A percentile compares a stretch with the other conserved stretches of the same genome.
phyloP scores from a whole-genome alignment of 257 asterid species.

The Cordia subcordata region DNA sequence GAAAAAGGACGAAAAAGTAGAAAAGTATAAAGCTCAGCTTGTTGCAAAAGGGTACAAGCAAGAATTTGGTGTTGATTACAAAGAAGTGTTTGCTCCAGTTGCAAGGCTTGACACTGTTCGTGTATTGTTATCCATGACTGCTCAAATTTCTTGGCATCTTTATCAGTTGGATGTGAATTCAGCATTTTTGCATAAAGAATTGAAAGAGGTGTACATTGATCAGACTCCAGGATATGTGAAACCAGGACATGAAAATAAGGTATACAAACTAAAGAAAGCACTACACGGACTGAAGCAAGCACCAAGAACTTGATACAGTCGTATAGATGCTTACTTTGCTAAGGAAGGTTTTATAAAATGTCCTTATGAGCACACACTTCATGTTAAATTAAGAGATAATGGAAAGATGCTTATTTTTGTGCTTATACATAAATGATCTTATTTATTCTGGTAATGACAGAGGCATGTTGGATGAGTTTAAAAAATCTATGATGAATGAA shows the following conservation, averaged over 20 bases:
- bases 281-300: neutral
- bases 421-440: neutral
- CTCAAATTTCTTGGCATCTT: neutral
- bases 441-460: neutral
- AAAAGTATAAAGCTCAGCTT: no score
- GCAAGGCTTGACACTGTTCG: neutral
- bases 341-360: no score
- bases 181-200: neutral
- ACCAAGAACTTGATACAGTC: neutral
- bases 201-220: neutral
- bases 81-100: neutral
- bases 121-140: neutral
- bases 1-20: no score
- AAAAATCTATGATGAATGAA: no score
- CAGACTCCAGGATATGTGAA: neutral
- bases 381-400: neutral
- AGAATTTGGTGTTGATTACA: no score
- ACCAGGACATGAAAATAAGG: neutral
- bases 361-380: neutral
- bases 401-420: neutral
- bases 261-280: conserved; percentile 1
- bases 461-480: neutral
- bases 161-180: neutral
- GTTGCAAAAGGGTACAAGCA: no score
- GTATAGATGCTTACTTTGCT: no score